Evolutionary conservation across 495 filamentous ascomycete genomes (phyloP).

Genomic region (Cryomyces antarcticus): DNA sequence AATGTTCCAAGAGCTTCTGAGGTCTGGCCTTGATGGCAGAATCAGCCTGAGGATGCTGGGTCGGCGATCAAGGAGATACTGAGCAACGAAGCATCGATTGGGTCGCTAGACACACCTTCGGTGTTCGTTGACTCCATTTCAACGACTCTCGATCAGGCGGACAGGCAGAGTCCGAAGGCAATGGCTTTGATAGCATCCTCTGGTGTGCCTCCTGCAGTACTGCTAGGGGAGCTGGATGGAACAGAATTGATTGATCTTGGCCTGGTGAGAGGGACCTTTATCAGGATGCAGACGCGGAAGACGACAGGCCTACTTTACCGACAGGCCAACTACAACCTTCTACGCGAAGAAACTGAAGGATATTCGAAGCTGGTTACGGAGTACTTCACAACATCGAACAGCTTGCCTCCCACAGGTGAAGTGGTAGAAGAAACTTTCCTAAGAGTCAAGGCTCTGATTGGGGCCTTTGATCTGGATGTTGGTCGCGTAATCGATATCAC

Average conservation of each 20-base stretch:
- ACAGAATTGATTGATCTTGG: constrained; percentile 50
- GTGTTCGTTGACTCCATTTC: constrained; percentile 70
- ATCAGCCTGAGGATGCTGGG: constrained; percentile 50
- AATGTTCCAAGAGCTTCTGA: constrained; percentile 71
- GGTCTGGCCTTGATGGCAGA: constrained; percentile 46
- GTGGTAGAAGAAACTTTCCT: constrained; percentile 51
- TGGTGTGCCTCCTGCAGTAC: constrained; percentile 43
- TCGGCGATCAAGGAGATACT: constrained; percentile 53
- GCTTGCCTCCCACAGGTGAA: constrained; percentile 37
- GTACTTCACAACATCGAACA: constrained; percentile 59
- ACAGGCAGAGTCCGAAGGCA: constrained; percentile 24
- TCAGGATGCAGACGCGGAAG: constrained; percentile 64
- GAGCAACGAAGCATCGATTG: constrained; percentile 27
- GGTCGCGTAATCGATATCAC: constrained; percentile 86
- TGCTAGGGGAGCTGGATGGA: constrained; percentile 71
- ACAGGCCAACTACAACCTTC: constrained; percentile 87
- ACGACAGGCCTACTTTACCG: constrained; percentile 83
- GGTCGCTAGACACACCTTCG: constrained; percentile 25
- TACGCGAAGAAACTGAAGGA: constrained; percentile 90
- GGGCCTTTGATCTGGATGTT: constrained; percentile 83
- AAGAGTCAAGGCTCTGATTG: constrained; percentile 74
- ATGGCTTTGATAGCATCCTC: constrained; percentile 43
- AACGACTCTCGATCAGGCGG: constrained; percentile 44
- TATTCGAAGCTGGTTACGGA: constrained; percentile 80
- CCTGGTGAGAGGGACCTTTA: constrained; percentile 67